Evolutionary conservation across 1,139 yeast genomes (phyloP), one percentile per base, ranked within the genome.

Genomic region (Lodderomyces jiufengensis): DNA sequence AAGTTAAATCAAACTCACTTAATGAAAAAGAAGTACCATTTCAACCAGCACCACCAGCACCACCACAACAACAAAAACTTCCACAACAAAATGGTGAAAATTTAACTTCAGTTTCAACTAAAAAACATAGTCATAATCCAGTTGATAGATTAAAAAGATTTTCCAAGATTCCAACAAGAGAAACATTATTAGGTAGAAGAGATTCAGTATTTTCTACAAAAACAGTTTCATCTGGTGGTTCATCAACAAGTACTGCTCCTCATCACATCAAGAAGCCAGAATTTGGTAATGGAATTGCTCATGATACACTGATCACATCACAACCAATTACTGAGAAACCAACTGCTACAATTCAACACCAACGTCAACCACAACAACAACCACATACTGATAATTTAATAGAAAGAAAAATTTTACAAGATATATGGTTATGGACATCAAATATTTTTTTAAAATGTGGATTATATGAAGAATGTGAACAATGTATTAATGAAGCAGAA

Each of bases 341-440:
- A 18, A n/a, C n/a, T n/a, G 14, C 15, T 11, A 12, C 15, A 9
- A 11, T 15, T 10, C 31, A 30, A 18, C 28, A 11, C 13, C 33
- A n/a, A 11, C 37, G 13, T n/a, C 37, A 12, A 27, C 32, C 25
- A 7, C 26, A 9, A 18, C 34, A 21, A 29, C 21, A 29, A 7
- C 11, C 9, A 12, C 29, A 28, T 24, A 12, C 26, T 5, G 41
- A 39, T 24, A 37, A 49, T 39, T 18, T 46, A 8, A 24, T 38
- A 20, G 57, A 55, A 38, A 61, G 64, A 36, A 60, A 57, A 41
- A 55, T 79, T 9, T 55, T 81, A 35, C 86, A 81, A 48, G 70
- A 69, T 24, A 52, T 85, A 9, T 88, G 96, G 96, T 57, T 87
- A 36, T 78, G 87, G 77, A 71, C 86, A 0, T 73, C 88, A 1